These are phyloP conservation scores for Seiridium cupressi DNA, from an alignment of 2,329 filamentous ascomycete genomes.

Conservation along the genomic window DNA sequence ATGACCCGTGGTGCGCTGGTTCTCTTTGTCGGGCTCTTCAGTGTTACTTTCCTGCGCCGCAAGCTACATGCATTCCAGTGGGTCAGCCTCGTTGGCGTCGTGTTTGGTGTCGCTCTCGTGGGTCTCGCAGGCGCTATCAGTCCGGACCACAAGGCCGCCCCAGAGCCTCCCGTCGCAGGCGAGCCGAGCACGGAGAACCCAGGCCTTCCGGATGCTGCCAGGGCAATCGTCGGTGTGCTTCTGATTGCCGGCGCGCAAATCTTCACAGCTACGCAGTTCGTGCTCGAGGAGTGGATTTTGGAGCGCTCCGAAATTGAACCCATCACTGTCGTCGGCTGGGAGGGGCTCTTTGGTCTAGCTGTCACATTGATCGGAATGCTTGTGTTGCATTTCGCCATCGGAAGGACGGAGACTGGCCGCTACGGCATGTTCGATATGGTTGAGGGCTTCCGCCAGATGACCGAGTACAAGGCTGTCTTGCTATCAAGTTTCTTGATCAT, in stretches of 20 bases:
- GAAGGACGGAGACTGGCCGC: slow-evolving; percentile 68
- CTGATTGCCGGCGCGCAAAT: slow-evolving; percentile 94
- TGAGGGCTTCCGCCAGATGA: slow-evolving; percentile 82
- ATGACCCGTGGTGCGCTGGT: slow-evolving; percentile 96
- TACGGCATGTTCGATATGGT: slow-evolving; percentile 88
- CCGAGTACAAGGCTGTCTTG: slow-evolving; percentile 66
- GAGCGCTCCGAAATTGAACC: slow-evolving; percentile 67
- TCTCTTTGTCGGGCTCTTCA: slow-evolving; percentile 93
- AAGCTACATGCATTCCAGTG: slow-evolving; percentile 87
- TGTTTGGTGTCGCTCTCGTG: slow-evolving; percentile 83
- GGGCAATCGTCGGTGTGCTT: slow-evolving; percentile 78
- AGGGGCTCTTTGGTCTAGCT: slow-evolving; percentile 85
- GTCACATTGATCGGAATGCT: slow-evolving; percentile 79
- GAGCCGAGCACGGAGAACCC: slow-evolving; percentile 22
- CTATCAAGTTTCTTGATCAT: slow-evolving; percentile 87
- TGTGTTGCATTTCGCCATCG: slow-evolving; percentile 74
- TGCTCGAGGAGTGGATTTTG: slow-evolving; percentile 91
- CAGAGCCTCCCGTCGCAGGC: slow-evolving; percentile 27
- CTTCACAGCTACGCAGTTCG: slow-evolving; percentile 95
- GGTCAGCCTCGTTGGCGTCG: slow-evolving; percentile 82
- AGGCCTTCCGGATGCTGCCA: slow-evolving; percentile 45
- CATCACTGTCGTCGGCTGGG: slow-evolving; percentile 91
- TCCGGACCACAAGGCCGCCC: slow-evolving; percentile 51
- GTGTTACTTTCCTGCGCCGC: slow-evolving; percentile 82
- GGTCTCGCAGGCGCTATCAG: slow-evolving; percentile 85